Evolutionary conservation across 2,329 filamentous ascomycete species (phyloP).

Genomic region (Fusarium pininemorale): DNA sequence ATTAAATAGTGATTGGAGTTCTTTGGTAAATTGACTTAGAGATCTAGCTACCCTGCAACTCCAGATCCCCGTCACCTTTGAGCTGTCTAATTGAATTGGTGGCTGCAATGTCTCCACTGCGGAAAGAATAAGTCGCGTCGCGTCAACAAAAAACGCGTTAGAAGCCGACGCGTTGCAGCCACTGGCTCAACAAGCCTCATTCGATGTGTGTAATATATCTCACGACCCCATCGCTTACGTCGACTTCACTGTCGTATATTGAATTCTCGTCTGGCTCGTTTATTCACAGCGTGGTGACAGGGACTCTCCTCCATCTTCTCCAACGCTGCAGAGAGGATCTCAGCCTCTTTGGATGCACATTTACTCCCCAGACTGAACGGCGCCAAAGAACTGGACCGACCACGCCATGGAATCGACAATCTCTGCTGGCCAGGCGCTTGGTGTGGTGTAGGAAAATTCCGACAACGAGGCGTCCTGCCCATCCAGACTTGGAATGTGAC

Average conservation of each 20-base stretch:
- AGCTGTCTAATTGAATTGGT: not conserved
- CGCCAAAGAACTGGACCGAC: not conserved
- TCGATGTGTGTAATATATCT: not conserved
- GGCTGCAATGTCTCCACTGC: not conserved
- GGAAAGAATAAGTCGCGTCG: not conserved
- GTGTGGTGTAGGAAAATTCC: not conserved
- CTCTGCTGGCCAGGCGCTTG: not conserved
- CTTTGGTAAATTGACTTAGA: not conserved
- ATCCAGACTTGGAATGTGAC: not conserved
- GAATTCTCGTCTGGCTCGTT: no score
- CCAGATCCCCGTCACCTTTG: rapidly evolving
- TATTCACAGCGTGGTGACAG: rapidly evolving
- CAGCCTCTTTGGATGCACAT: not conserved
- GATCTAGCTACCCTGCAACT: not conserved
- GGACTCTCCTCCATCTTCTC: not conserved
- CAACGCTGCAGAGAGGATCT: not conserved
- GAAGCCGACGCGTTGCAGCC: not conserved
- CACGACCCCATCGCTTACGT: not conserved
- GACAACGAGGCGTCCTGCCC: not conserved
- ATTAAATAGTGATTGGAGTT: not conserved
- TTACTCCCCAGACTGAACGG: not conserved
- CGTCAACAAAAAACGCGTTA: not conserved
- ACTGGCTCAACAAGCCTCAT: not conserved
- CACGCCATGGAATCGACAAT: not conserved
- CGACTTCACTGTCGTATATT: not conserved